Evolutionary conservation across 805 yeast genomes (phyloP).

Genomic region (Candida glaebosa): DNA sequence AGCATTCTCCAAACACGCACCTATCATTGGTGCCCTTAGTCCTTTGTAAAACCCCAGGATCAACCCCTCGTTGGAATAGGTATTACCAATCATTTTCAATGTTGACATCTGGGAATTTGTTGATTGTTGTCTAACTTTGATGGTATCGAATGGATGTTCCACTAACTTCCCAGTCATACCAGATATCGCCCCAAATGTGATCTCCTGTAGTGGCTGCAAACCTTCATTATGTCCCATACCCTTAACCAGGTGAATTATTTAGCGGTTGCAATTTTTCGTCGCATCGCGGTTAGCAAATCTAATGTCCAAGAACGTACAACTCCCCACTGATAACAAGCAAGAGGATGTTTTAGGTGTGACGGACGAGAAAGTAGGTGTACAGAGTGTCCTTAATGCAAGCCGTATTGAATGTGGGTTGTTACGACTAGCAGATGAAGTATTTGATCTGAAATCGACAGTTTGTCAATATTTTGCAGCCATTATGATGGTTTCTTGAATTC

Average conservation of each 20-base stretch:
- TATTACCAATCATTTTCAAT: constrained; percentile 58
- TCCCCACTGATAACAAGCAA: no score
- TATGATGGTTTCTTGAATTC: no score
- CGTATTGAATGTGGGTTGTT: no score
- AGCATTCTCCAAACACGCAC: constrained; percentile 89
- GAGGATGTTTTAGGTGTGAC: no score
- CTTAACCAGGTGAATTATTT: neutral
- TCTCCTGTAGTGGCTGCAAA: constrained; percentile 32
- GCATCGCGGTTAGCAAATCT: constrained; percentile 5
- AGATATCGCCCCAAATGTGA: constrained; percentile 52
- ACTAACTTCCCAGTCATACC: constrained; percentile 83
- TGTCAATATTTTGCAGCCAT: no score
- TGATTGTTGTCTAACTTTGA: constrained; percentile 83
- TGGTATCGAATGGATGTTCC: constrained; percentile 91
- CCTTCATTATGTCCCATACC: constrained; percentile 4
- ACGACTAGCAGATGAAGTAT: no score
- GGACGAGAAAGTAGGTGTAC: no score
- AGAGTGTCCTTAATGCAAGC: no score
- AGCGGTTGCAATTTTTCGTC: constrained; percentile 3
- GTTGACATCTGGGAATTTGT: constrained; percentile 56
- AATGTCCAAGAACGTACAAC: neutral
- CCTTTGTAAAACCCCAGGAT: constrained; percentile 77
- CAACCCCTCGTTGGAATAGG: constrained; percentile 65
- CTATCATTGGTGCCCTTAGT: constrained; percentile 74
- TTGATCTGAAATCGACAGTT: no score